Evolutionary conservation across 768 basidiomycete genomes (phyloP).

Genomic region (Amanita pallidorosea): DNA sequence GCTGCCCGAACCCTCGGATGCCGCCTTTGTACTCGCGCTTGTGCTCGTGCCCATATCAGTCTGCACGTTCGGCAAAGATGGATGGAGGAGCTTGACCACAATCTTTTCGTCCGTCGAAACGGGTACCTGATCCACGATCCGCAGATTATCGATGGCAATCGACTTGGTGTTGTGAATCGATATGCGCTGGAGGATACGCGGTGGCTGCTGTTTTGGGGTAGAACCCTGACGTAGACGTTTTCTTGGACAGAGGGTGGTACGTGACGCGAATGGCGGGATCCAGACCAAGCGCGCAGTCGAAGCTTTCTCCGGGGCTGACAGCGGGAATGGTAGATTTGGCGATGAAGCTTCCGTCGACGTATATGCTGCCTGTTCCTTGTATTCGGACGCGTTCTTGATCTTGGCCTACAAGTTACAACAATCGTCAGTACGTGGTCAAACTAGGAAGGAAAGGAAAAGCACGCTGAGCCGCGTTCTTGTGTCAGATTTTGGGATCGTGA

Average conservation of each 20-base stretch:
- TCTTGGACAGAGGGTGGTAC: slow-evolving; percentile 25
- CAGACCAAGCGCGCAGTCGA: slow-evolving; percentile 28
- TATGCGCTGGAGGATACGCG: slow-evolving; percentile 23
- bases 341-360: slow-evolving; percentile 32
- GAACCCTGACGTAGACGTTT: slow-evolving; percentile 21
- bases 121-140: slow-evolving; percentile 25
- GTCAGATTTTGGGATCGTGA: slow-evolving; percentile 24
- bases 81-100: slow-evolving; percentile 19
- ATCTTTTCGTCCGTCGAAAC: slow-evolving; percentile 21
- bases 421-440: not conserved
- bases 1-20: slow-evolving; percentile 1
- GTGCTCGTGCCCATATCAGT: not conserved
- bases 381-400: slow-evolving; percentile 28
- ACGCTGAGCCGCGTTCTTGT: slow-evolving; percentile 22
- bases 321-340: slow-evolving; percentile 21
- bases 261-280: slow-evolving; percentile 28
- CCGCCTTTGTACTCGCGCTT: not conserved
- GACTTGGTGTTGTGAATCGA: slow-evolving; percentile 25
- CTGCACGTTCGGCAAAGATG: slow-evolving; percentile 10
- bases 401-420: slow-evolving; percentile 18
- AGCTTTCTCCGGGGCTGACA: slow-evolving; percentile 27
- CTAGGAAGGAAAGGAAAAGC: not conserved
- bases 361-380: slow-evolving; percentile 25
- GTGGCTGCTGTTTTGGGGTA: slow-evolving; percentile 20
- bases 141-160: slow-evolving; percentile 14